Evolutionary conservation across 2,329 filamentous ascomycete species (phyloP).

Genomic region (Gremmenia infestans): DNA sequence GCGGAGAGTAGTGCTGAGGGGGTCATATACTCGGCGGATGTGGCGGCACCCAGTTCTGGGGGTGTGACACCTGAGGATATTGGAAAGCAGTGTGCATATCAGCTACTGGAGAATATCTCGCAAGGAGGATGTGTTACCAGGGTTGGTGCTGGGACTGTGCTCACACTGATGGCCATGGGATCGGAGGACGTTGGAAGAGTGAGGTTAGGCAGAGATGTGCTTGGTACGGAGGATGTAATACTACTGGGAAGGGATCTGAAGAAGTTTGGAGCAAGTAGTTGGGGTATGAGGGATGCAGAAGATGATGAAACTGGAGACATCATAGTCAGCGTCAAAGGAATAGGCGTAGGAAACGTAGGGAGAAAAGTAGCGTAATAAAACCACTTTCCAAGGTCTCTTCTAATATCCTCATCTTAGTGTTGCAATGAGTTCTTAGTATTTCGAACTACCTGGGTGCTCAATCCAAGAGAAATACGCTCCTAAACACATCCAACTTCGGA

Average conservation of each 20-base stretch:
- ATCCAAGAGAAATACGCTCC: no score
- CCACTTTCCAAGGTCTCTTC: conserved; percentile 1
- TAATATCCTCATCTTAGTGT: background rate
- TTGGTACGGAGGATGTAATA: conserved; percentile 76
- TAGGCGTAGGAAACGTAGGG: conserved; percentile 90
- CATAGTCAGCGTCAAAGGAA: conserved; percentile 85
- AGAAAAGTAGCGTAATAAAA: conserved; percentile 67
- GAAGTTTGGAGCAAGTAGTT: conserved; percentile 84
- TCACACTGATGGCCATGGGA: conserved; percentile 96
- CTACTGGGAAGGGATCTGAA: conserved; percentile 78
- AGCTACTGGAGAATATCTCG: conserved; percentile 77
- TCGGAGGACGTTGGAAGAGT: conserved; percentile 90
- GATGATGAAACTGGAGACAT: conserved; percentile 62
- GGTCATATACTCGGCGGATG: conserved; percentile 83
- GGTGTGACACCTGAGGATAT: conserved; percentile 86
- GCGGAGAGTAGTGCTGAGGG: conserved; percentile 83
- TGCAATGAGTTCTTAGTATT: background rate
- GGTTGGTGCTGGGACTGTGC: conserved; percentile 66
- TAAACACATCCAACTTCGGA: no score
- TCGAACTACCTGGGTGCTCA: no score
- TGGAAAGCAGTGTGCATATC: conserved; percentile 80
- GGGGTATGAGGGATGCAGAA: conserved; percentile 77
- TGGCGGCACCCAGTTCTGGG: conserved; percentile 67
- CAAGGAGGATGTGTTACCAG: conserved; percentile 76
- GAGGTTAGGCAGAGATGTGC: conserved; percentile 72